These are phyloP conservation scores for Boletus subparvulus DNA, from an alignment of 768 basidiomycete genomes.

Conservation along the genomic window DNA sequence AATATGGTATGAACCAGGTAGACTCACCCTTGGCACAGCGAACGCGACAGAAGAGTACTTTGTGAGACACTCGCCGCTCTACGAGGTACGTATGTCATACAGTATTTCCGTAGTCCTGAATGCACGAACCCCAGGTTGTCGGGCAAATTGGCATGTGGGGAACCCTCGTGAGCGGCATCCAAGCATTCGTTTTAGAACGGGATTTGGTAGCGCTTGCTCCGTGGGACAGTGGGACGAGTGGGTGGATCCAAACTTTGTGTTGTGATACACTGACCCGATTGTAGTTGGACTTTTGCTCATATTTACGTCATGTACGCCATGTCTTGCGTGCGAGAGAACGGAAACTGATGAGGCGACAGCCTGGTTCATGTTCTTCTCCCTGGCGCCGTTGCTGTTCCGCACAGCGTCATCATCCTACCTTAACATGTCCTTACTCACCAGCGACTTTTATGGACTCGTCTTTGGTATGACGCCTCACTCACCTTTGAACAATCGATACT, in stretches of 20 bases:
- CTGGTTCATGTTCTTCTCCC: conserved; percentile 79
- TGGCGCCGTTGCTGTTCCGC: conserved; percentile 80
- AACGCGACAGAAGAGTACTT: conserved; percentile 90
- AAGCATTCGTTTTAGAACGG: conserved; percentile 73
- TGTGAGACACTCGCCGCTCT: conserved; percentile 75
- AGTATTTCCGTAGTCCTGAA: neutral
- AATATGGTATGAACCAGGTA: neutral
- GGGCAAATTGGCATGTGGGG: conserved; percentile 87
- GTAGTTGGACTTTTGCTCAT: conserved; percentile 49
- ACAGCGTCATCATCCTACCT: conserved; percentile 83
- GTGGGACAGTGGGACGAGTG: conserved; percentile 72
- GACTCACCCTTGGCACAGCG: conserved; percentile 42
- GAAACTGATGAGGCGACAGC: conserved; percentile 37
- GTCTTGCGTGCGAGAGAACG: no score
- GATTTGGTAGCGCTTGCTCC: conserved; percentile 55
- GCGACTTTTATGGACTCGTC: conserved; percentile 84
- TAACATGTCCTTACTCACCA: conserved; percentile 81
- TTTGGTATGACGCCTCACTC: conserved; percentile 43
- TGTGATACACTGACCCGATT: conserved; percentile 36
- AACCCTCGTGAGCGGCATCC: conserved; percentile 70
- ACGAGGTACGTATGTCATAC: conserved; percentile 50
- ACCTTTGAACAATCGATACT: neutral
- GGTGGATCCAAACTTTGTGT: conserved; percentile 19
- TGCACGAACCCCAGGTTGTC: conserved; percentile 49
- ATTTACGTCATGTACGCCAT: conserved; percentile 40